These are phyloP conservation scores for Nephelium lappaceum DNA, from an alignment of 345 rosid species.

Conservation along the genomic window DNA sequence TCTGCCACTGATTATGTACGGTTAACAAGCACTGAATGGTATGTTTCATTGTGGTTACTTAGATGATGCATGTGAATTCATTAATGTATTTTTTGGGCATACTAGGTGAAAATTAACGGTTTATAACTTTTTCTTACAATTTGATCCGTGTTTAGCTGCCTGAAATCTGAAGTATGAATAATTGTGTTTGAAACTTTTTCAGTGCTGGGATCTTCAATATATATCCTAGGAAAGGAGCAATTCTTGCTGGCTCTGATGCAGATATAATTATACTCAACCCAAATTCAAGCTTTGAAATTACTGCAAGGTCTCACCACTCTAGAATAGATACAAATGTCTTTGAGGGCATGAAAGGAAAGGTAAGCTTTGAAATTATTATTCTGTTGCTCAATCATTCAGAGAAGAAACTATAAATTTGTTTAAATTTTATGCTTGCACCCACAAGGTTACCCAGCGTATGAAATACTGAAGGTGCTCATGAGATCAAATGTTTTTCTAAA, in stretches of 20 bases:
- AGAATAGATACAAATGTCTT: constrained; percentile 85
- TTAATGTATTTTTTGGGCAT: background rate
- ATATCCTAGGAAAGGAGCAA: constrained; percentile 94
- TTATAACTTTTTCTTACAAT: background rate
- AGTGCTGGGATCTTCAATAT: constrained; percentile 94
- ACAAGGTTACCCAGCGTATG: background rate
- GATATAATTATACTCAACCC: constrained; percentile 93
- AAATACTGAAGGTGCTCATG: background rate
- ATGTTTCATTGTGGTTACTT: constrained; percentile 23
- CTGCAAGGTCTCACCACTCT: constrained; percentile 77
- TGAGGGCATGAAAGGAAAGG: constrained; percentile 84
- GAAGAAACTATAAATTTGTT: constrained; percentile 3
- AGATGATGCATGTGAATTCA: background rate
- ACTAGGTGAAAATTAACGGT: background rate
- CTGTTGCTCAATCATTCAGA: background rate
- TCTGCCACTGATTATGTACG: constrained; percentile 72
- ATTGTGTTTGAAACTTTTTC: constrained; percentile 23
- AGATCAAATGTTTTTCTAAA: background rate
- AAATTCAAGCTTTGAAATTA: constrained; percentile 74
- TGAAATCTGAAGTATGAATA: background rate
- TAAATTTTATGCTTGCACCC: background rate
- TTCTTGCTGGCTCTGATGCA: constrained; percentile 93
- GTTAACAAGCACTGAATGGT: constrained; percentile 85
- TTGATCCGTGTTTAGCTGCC: background rate
- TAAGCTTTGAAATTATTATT: constrained; percentile 28